These are phyloP conservation scores for Ustilago esculenta DNA, from an alignment of 1,284 basidiomycete species.

Conservation along the genomic window DNA sequence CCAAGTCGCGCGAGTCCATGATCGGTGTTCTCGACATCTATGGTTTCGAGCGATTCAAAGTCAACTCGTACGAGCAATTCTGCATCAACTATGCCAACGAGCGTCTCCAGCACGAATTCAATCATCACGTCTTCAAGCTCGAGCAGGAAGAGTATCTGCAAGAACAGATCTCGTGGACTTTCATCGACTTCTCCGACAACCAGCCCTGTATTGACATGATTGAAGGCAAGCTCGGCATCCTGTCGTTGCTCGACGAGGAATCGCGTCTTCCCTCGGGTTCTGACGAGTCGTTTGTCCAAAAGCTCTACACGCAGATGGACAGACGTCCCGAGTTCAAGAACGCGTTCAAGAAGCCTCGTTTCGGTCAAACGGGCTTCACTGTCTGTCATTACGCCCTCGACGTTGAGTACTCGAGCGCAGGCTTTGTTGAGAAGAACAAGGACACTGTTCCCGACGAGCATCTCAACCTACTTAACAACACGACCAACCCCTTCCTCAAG, in stretches of 20 bases:
- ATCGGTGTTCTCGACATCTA: constrained; percentile 92
- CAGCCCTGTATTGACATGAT: constrained; percentile 99
- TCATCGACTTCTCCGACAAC: constrained; percentile 98
- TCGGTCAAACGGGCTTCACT: constrained; percentile 95
- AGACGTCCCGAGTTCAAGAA: constrained; percentile 83
- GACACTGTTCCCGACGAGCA: constrained; percentile 99
- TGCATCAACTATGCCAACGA: constrained; percentile 99
- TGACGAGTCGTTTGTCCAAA: constrained; percentile 91
- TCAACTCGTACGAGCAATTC: constrained; percentile 98
- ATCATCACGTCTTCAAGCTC: constrained; percentile 72
- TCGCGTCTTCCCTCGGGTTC: constrained; percentile 94
- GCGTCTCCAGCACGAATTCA: constrained; percentile 88
- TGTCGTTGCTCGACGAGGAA: constrained; percentile 95
- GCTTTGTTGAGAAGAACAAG: constrained; percentile 98
- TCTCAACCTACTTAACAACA: constrained; percentile 82
- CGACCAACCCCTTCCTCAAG: constrained; percentile 90
- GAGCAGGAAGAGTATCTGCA: constrained; percentile 99
- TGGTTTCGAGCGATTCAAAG: constrained; percentile 68
- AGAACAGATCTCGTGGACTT: constrained; percentile 99
- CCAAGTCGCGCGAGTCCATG: constrained; percentile 89
- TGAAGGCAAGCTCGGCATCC: constrained; percentile 93
- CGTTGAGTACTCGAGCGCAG: constrained; percentile 97
- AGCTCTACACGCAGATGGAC: constrained; percentile 84
- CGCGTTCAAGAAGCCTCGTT: constrained; percentile 97
- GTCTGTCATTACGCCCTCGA: constrained; percentile 98